phyloP scores from a whole-genome alignment of 1,139 yeast genomes.

The Geotrichum aggregatum region DNA sequence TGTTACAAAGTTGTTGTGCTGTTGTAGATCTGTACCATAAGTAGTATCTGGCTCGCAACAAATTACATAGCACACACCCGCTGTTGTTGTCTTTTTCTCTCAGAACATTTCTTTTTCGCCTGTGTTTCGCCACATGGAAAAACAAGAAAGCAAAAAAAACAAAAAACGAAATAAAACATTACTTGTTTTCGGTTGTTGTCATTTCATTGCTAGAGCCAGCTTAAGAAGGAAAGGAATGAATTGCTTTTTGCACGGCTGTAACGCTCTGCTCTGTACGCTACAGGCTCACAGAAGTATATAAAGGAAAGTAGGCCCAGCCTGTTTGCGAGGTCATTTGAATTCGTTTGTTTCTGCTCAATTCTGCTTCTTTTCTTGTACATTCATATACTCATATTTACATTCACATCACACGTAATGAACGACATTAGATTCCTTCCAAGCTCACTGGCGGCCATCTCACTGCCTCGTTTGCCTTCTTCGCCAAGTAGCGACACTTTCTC shows the following conservation, averaged over 20 bases:
- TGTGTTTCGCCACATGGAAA: too few relatives aligned
- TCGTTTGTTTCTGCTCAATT: not conserved
- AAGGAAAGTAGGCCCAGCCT: not conserved
- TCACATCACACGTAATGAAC: not conserved
- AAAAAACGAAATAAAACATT: too few relatives aligned
- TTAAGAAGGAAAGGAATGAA: not conserved
- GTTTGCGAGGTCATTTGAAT: too few relatives aligned
- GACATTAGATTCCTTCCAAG: not conserved
- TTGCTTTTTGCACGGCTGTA: conserved; percentile 7
- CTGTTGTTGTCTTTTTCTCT: too few relatives aligned
- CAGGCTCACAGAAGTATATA: not conserved
- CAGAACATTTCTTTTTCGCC: too few relatives aligned
- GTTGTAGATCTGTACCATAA: too few relatives aligned
- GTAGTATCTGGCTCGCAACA: too few relatives aligned
- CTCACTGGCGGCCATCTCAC: conserved; percentile 2
- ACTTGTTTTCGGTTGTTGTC: too few relatives aligned
- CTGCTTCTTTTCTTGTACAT: not conserved
- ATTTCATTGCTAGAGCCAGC: not conserved
- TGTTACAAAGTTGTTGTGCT: too few relatives aligned
- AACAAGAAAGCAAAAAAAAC: too few relatives aligned
- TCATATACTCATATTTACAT: not conserved
- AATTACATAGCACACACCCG: too few relatives aligned
- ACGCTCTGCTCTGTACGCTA: not conserved
- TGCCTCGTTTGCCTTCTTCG: conserved; percentile 8
- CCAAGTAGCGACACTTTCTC: not conserved